phyloP scores from a whole-genome alignment of 345 rosid species.

The Bruguiera parviflora region DNA sequence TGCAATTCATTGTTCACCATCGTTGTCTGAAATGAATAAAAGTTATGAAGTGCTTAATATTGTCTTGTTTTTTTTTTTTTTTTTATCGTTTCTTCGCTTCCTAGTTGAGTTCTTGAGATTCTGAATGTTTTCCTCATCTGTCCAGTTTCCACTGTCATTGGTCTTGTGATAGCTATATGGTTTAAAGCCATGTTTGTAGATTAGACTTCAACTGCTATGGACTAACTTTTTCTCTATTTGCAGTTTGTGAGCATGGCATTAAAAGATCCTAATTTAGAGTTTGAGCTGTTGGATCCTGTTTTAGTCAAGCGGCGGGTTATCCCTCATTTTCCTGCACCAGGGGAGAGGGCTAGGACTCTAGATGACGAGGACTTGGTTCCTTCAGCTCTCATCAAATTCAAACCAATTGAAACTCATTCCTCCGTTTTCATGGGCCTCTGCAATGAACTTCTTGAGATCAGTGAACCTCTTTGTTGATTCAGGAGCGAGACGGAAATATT shows the following conservation, averaged over 20 bases:
- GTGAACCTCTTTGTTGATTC: slow-evolving; percentile 22
- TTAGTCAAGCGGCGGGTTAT: slow-evolving; percentile 61
- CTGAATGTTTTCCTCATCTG: too few relatives aligned
- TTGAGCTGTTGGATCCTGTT: slow-evolving; percentile 68
- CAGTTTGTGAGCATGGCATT: slow-evolving; percentile 85
- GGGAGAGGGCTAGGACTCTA: slow-evolving; percentile 54
- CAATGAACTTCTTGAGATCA: slow-evolving; percentile 49
- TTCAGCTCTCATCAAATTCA: slow-evolving; percentile 78
- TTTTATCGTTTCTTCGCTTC: too few relatives aligned
- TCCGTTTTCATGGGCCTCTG: slow-evolving; percentile 67
- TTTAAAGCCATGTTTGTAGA: background rate
- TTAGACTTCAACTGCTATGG: background rate
- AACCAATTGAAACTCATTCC: slow-evolving; percentile 59
- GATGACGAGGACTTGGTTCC: slow-evolving; percentile 88
- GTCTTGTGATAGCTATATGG: background rate
- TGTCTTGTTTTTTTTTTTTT: too few relatives aligned
- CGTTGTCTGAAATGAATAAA: too few relatives aligned
- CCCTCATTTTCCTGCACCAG: slow-evolving; percentile 46
- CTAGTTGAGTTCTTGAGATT: too few relatives aligned
- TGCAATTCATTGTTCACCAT: too few relatives aligned
- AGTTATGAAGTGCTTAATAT: too few relatives aligned
- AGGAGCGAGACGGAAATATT: background rate
- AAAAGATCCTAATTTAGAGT: slow-evolving; percentile 81
- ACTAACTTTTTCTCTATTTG: background rate
- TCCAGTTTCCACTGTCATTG: too few relatives aligned